These are phyloP conservation scores for Zymoseptoria crescenta DNA, from an alignment of 2,329 filamentous ascomycete species.

Conservation along the genomic window DNA sequence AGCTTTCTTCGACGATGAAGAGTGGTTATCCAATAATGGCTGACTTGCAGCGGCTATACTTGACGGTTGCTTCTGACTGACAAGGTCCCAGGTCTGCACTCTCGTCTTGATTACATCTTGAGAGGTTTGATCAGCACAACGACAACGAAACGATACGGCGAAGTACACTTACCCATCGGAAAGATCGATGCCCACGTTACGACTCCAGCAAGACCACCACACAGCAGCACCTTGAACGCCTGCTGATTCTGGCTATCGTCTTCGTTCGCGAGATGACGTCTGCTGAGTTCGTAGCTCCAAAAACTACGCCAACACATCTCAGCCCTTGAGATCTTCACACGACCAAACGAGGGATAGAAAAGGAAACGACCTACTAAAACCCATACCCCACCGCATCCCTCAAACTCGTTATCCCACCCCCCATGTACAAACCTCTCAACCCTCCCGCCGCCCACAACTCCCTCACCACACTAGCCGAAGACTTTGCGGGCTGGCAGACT, in stretches of 20 bases:
- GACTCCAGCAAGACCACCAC: constrained; percentile 79
- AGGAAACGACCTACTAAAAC: constrained; percentile 58
- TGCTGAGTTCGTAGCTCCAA: constrained; percentile 78
- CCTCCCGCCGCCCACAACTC: constrained; percentile 35
- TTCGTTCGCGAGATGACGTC: constrained; percentile 44
- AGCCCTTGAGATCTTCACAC: not conserved
- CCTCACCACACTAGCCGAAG: constrained; percentile 23
- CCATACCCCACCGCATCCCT: constrained; percentile 90
- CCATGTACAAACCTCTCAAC: constrained; percentile 67
- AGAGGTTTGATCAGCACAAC: not conserved
- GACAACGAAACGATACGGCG: not conserved
- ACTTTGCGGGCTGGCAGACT: constrained; percentile 38
- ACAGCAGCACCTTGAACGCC: constrained; percentile 50
- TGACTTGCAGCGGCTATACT: constrained; percentile 5
- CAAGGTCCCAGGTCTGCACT: constrained; percentile 63
- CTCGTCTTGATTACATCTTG: constrained; percentile 82
- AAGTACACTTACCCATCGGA: constrained; percentile 47
- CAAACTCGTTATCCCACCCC: constrained; percentile 71
- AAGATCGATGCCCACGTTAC: constrained; percentile 87
- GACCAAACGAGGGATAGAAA: not conserved
- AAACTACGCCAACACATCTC: constrained; percentile 47
- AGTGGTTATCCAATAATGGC: constrained; percentile 9
- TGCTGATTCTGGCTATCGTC: constrained; percentile 34
- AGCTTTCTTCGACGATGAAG: not conserved
- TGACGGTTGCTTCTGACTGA: not conserved